Conservation (phyloP, 176 grass and related monocot genomes). For the Poa pratensis region DNA sequence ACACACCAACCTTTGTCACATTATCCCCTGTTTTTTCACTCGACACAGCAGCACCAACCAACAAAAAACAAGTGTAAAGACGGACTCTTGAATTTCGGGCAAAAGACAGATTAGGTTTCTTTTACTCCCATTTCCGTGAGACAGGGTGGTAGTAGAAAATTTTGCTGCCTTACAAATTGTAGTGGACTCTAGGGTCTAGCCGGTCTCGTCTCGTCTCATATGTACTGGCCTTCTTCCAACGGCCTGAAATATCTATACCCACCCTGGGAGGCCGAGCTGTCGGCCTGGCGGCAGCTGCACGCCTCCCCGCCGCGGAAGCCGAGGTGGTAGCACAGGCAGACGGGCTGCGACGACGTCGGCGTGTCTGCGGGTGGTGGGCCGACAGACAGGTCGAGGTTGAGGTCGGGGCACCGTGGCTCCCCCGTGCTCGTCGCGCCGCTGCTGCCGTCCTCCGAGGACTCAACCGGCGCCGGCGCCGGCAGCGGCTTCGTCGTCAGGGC, state of each 20-base stretch:
- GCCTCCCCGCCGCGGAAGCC: constrained; percentile 58
- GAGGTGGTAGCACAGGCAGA: constrained; percentile 84
- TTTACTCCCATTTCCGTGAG: neutral
- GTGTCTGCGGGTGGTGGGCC: constrained; percentile 53
- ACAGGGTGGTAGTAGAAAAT: neutral
- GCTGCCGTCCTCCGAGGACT: constrained; percentile 42
- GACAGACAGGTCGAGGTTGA: constrained; percentile 85
- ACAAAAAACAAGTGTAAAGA: neutral
- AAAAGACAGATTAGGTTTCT: neutral
- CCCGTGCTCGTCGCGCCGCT: constrained; percentile 49
- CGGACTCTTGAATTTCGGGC: neutral
- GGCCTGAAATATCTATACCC: constrained; percentile 60
- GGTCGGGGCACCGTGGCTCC: constrained; percentile 77
- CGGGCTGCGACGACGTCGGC: constrained; percentile 39
- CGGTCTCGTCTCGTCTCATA: constrained; percentile 26
- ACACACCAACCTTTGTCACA: constrained; percentile 36
- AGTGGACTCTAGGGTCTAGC: constrained; percentile 27
- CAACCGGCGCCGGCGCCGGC: neutral
- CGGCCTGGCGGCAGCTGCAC: constrained; percentile 67
- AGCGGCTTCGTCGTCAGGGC: neutral
- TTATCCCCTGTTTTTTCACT: neutral
- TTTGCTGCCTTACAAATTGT: constrained; percentile 35
- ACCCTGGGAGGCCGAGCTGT: constrained; percentile 28
- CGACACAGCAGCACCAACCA: neutral
- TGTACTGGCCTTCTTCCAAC: constrained; percentile 73